Base-by-base conservation (phyloP, 2,329 filamentous ascomycete genomes). In the Apiospora aurea region DNA sequence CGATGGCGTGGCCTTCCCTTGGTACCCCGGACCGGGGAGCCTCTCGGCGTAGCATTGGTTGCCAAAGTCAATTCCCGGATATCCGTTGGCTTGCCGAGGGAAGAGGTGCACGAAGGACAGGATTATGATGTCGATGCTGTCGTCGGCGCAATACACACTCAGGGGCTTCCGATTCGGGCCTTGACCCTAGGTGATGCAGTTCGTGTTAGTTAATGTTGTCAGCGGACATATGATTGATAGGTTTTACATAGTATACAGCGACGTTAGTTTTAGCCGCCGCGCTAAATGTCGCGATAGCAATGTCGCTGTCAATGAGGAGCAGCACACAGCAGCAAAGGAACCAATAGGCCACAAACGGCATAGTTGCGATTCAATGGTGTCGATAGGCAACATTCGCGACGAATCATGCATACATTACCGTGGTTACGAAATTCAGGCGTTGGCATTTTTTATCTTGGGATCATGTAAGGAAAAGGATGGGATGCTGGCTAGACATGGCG, bases 81-180 rank as follows among this genome's bases (percentile, higher is more conserved):
- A 79, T 26, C 83, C 83, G 70, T 85, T 82, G n/a, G 80, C 82
- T 72, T 85, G 81, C 6, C 79, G 77, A 14, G 83, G 82, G 74
- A 85, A 85, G 5, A 81, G 75, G 70, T 83, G 76, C 26, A 85
- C 80, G 73, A 85, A 85, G 3, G 80, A 83, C 5, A 85, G 77
- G 18, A 84, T 78, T 72, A 86, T 85, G 18, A 85, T 79, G 71
- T 85, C 84, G 68, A 85, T 80, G 34, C 76, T 77, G 0, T 81
- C 74, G 64, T 83, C 78, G 41, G 82, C 77, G 74, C 83, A 85
- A 73, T 83, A 84, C 4, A 78, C 75, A n/a, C 76, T 74, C 34
- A 85, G 77, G n/a, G 76, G 74, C 24, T 76, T 71, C 74, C 85
- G 83, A 70, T 80, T 77, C 2, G 80, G 76, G 69, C 83, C 84